Conservation (phyloP, 192 early-diverging fungal species). For the Entomortierella parvispora region DNA sequence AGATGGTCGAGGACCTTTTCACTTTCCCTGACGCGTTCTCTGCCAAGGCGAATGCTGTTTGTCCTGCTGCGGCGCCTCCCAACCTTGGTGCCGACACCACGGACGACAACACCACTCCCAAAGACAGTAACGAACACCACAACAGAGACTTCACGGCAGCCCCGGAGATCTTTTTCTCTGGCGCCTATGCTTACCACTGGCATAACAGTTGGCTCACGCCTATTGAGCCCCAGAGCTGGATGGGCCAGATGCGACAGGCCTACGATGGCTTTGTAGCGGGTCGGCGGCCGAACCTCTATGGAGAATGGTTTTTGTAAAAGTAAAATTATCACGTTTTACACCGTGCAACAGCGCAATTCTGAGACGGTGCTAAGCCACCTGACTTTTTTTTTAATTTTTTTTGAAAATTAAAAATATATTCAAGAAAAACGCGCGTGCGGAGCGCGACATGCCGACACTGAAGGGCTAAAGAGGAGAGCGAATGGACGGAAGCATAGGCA, state of each 20-base stretch:
- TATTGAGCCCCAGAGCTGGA: conserved; percentile 39
- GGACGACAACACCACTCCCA: no score
- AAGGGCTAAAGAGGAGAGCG: no score
- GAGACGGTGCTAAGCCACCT: no score
- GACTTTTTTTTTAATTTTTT: no score
- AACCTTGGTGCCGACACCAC: no score
- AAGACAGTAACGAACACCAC: background rate
- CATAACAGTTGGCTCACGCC: conserved; percentile 45
- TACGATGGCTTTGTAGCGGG: conserved; percentile 42
- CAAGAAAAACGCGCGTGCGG: no score
- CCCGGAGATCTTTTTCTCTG: conserved; percentile 39
- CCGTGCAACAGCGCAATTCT: no score
- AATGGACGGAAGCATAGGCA: no score
- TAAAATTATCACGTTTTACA: no score
- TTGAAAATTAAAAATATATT: no score
- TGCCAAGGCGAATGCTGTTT: conserved; percentile 11
- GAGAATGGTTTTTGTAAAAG: conserved; percentile 52
- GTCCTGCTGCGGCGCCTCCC: conserved; percentile 1
- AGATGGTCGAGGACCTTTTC: conserved; percentile 22
- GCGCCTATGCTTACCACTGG: conserved; percentile 53
- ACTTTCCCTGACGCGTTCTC: conserved; percentile 29
- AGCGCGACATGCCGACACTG: no score
- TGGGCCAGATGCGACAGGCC: conserved; percentile 36
- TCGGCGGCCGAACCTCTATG: conserved; percentile 40
- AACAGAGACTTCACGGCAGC: conserved; percentile 26